These are phyloP conservation scores for Sanghuangporus sanghuang DNA, from an alignment of 1,284 basidiomycete species.

Conservation along the genomic window DNA sequence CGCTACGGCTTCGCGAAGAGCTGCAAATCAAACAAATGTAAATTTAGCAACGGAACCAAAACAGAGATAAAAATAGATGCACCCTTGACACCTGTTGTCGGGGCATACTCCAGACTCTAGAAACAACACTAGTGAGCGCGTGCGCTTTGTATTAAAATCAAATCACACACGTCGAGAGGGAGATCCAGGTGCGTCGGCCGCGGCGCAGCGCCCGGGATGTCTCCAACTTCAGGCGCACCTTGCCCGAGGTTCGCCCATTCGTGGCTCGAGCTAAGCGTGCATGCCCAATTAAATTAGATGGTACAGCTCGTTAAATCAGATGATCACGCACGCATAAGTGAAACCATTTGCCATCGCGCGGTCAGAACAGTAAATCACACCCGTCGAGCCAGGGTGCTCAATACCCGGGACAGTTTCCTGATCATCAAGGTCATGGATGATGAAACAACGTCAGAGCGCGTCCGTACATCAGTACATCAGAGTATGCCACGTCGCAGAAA, in stretches of 20 bases:
- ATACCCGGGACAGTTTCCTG: conserved; percentile 69
- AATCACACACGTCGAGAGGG: conserved; percentile 43
- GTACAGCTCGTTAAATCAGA: neutral
- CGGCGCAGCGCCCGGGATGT: conserved; percentile 68
- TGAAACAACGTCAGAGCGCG: neutral
- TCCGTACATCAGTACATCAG: neutral
- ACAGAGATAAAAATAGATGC: conserved; percentile 22
- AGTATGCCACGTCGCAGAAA: neutral
- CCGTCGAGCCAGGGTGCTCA: conserved; percentile 70
- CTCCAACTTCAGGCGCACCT: conserved; percentile 86
- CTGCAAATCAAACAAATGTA: conserved; percentile 1
- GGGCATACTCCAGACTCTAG: conserved; percentile 81
- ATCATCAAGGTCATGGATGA: neutral
- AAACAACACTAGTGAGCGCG: neutral
- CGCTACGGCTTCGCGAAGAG: conserved; percentile 71
- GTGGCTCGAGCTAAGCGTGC: conserved; percentile 36
- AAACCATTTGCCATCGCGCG: conserved; percentile 88
- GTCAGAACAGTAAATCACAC: conserved; percentile 86
- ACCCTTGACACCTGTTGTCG: conserved; percentile 89
- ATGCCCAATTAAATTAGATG: neutral
- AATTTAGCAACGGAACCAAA: no score
- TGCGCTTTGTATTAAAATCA: neutral
- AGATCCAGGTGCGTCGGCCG: conserved; percentile 62
- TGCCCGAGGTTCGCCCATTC: conserved; percentile 86
- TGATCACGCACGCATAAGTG: conserved; percentile 50